A percentile compares a stretch with the other conserved stretches of the same genome.
These are phyloP conservation scores for Tricholoma sp. DNA, from an alignment of 768 basidiomycete species.

Conservation along the genomic window DNA sequence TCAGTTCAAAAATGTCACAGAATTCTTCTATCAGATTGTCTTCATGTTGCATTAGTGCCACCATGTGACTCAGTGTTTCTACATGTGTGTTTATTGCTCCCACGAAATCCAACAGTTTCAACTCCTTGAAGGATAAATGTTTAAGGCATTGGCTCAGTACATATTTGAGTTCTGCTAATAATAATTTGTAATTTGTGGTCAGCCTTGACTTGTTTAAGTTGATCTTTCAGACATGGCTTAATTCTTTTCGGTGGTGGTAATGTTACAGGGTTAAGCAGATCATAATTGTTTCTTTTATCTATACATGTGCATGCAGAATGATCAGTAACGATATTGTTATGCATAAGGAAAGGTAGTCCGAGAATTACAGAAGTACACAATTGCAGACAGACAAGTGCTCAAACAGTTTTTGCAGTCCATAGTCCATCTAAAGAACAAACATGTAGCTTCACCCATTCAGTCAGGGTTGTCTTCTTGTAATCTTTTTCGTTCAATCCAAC, in stretches of 20 bases:
- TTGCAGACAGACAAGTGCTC: not conserved
- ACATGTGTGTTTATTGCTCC: slow-evolving; percentile 13
- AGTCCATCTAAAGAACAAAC: not conserved
- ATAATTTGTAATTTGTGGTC: not conserved
- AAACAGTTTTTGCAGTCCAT: not conserved
- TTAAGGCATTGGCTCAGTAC: not conserved
- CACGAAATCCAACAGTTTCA: slow-evolving; percentile 11
- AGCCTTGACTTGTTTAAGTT: not conserved
- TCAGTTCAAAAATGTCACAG: not conserved
- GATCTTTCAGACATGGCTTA: too few relatives aligned
- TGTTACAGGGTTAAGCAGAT: not conserved
- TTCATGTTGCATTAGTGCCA: not conserved
- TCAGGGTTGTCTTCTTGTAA: not conserved
- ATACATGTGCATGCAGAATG: not conserved
- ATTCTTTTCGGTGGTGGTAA: not conserved
- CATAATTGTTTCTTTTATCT: not conserved
- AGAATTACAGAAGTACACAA: not conserved
- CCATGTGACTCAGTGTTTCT: too few relatives aligned
- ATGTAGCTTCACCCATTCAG: not conserved
- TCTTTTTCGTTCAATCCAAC: too few relatives aligned
- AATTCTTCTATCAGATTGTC: not conserved
- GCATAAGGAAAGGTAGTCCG: not conserved
- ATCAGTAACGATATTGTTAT: not conserved
- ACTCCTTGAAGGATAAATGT: too few relatives aligned
- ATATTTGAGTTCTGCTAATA: not conserved